Base-by-base conservation (phyloP, 2,329 filamentous ascomycete genomes). In the Leptodontidium sp. region DNA sequence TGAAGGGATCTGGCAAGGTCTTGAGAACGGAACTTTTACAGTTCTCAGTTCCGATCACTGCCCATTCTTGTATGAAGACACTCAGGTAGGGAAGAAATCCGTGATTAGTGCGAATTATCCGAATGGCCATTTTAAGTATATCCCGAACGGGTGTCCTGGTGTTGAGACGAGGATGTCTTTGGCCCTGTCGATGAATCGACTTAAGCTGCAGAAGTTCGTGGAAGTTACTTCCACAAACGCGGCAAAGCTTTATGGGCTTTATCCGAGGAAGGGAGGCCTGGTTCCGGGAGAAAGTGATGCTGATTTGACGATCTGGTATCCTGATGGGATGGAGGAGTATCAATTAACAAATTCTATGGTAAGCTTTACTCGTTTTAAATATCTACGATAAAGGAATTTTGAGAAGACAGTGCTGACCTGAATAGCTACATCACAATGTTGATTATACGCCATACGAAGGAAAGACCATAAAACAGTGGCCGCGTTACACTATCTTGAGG, bases 361-460 rank as follows among this genome's bases (percentile, higher is more conserved):
- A 32, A 58, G 55, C 35, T 21, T 21, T 4, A 24, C 24, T 40
- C 12, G 3, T 24, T 5, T 14, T 24, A 6, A 24, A 11, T 14
- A 1, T 6, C n/a, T 14, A 26, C 8, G 2, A 21, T 40, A 40
- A 15, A 17, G 7, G 6, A 9, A 40, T 17, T 49, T n/a, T 8
- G 7, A 49, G 45, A n/a, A n/a, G 15, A 2, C n/a, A n/a, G 4
- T 8, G 45, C 45, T 8, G 7, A 8, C n/a, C 8, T 9, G 14
- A 11, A 26, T 84, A 85, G 78, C 76, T 90, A 70, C 87, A 90
- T 76, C 88, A 90, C 75, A 82, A 86, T 69, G 84, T 88, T 2
- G 87, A 90, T 73, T 89, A 90, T 73, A 89, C 87, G 9, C 87
- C 88, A 0, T 90, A 86, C 72, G 87, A 90, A 75, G 87, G 87